These are phyloP conservation scores for Magnolia sinica DNA, from an alignment of 164 flowering plant genomes.

Conservation along the genomic window DNA sequence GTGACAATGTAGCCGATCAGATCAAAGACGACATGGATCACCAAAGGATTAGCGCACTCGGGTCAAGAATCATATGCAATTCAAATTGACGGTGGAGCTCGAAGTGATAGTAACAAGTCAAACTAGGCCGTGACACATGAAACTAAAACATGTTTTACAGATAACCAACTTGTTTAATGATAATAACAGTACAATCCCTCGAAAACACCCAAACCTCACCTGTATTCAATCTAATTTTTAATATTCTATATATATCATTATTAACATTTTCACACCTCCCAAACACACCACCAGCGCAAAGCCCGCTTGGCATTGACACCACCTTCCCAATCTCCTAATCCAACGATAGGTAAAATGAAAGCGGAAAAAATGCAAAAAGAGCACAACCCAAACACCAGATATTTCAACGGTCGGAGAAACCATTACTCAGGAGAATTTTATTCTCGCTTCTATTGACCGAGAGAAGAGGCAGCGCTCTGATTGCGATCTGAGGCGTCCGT, in stretches of 20 bases:
- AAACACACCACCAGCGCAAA: background rate
- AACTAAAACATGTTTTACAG: too few relatives aligned
- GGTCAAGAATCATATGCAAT: too few relatives aligned
- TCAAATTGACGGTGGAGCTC: too few relatives aligned
- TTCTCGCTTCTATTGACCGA: background rate
- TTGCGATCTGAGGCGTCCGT: background rate
- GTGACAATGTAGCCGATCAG: too few relatives aligned
- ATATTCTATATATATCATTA: slow-evolving; percentile 3
- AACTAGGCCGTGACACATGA: too few relatives aligned
- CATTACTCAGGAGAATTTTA: background rate
- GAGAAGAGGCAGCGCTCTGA: background rate
- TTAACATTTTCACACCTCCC: slow-evolving; percentile 5
- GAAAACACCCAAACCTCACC: background rate
- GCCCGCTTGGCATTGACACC: background rate
- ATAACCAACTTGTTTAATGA: too few relatives aligned
- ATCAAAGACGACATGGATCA: too few relatives aligned
- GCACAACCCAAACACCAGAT: slow-evolving; percentile 3
- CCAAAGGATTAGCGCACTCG: too few relatives aligned
- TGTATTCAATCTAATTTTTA: background rate
- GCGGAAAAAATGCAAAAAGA: background rate
- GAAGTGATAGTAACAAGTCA: too few relatives aligned
- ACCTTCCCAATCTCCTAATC: background rate
- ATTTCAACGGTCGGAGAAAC: background rate
- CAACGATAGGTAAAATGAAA: background rate
- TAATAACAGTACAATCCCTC: too few relatives aligned